Evolutionary conservation across 768 basidiomycete species (phyloP).

Genomic region (Lentinula aciculospora): DNA sequence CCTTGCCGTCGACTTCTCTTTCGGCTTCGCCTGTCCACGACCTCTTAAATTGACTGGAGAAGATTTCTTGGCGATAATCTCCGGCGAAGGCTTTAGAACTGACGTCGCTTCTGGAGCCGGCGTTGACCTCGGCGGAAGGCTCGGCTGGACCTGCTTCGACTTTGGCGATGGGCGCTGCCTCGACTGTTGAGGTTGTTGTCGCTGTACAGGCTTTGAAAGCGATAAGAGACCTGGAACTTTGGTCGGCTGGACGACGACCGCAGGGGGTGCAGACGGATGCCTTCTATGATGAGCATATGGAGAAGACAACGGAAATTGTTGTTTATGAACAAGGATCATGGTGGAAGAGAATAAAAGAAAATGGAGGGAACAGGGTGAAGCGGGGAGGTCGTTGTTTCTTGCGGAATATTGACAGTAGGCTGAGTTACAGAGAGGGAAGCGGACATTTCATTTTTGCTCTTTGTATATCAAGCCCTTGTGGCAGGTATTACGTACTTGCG

Average conservation of each 20-base stretch:
- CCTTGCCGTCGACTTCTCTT: constrained; percentile 40
- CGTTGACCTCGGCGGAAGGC: constrained; percentile 23
- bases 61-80: constrained; percentile 23
- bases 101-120: constrained; percentile 17
- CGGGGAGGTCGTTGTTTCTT: constrained; percentile 6
- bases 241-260: constrained; percentile 66
- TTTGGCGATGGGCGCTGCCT: constrained; percentile 31
- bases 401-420: not conserved
- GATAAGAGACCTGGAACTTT: constrained; percentile 69
- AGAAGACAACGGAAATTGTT: constrained; percentile 23
- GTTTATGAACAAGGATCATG: constrained; percentile 50
- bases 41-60: constrained; percentile 26
- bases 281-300: constrained; percentile 44
- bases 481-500: not conserved
- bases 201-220: constrained; percentile 51
- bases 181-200: constrained; percentile 28
- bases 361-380: constrained; percentile 13
- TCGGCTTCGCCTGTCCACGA: constrained; percentile 28
- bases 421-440: not conserved
- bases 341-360: constrained; percentile 10
- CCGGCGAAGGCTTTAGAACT: constrained; percentile 26
- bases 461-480: not conserved
- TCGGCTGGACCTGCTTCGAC: constrained; percentile 21
- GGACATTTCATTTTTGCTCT: not conserved
- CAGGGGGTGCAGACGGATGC: constrained; percentile 64